phyloP scores from a whole-genome alignment of 2,329 filamentous ascomycete species.

The Pseudocercospora fuligena region DNA sequence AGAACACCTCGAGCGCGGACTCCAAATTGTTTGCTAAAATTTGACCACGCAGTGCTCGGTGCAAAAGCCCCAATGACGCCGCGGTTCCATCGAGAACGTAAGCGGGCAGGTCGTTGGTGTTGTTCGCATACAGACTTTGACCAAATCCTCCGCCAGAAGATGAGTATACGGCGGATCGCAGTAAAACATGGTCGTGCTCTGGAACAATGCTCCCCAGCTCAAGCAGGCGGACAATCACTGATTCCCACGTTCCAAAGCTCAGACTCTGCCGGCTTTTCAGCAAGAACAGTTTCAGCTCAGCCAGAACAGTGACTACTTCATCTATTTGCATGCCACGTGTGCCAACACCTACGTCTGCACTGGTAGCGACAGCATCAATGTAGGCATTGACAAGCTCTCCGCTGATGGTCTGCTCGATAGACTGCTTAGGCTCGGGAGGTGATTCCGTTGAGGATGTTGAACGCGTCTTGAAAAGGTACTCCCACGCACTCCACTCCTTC shows the following conservation, averaged over 20 bases:
- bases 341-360: constrained; percentile 51
- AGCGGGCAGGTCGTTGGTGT: constrained; percentile 40
- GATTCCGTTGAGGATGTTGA: constrained; percentile 29
- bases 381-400: constrained; percentile 62
- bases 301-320: constrained; percentile 42
- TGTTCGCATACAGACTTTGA: constrained; percentile 44
- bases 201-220: constrained; percentile 55
- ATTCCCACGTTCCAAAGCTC: constrained; percentile 50
- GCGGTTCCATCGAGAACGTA: constrained; percentile 54
- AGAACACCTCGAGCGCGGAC: constrained; percentile 46
- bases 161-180: constrained; percentile 42
- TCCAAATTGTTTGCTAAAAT: constrained; percentile 46
- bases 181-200: constrained; percentile 50
- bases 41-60: constrained; percentile 48
- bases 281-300: constrained; percentile 28
- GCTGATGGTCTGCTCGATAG: constrained; percentile 57
- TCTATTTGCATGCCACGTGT: constrained; percentile 44
- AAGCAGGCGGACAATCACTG: constrained; percentile 55
- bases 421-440: constrained; percentile 10
- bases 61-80: constrained; percentile 48
- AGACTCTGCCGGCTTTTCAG: constrained; percentile 42
- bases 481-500: constrained; percentile 37
- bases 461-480: constrained; percentile 38
- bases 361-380: constrained; percentile 57
- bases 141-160: constrained; percentile 48